Conservation (phyloP, 2,329 filamentous ascomycete genomes). For the Talaromyces albobiverticillius region DNA sequence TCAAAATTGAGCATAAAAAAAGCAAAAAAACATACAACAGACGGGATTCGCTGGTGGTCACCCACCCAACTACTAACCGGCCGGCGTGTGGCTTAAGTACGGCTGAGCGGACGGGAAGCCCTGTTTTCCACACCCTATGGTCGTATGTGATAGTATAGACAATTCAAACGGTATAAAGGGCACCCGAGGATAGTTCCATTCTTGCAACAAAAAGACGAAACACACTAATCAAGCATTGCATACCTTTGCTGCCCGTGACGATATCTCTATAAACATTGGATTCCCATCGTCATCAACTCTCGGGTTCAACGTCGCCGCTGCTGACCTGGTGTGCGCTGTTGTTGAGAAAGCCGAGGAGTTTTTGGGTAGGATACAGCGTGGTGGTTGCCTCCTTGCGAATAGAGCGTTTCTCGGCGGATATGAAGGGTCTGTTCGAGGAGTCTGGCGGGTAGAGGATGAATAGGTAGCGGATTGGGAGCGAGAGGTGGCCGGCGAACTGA, state of each 20-base stretch:
- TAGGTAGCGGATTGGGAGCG: conserved; percentile 18
- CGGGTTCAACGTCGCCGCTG: conserved; percentile 60
- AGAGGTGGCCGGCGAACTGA: conserved; percentile 6
- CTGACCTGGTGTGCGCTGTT: conserved; percentile 28
- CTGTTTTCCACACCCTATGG: conserved; percentile 46
- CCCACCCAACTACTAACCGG: conserved; percentile 47
- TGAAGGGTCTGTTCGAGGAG: not conserved
- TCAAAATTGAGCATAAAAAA: too few species aligned
- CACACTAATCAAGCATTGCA: conserved; percentile 18
- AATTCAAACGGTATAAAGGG: not conserved
- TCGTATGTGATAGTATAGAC: conserved; percentile 35
- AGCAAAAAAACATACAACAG: conserved; percentile 42
- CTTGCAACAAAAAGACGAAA: not conserved
- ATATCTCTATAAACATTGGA: conserved; percentile 80
- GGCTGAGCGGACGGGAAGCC: conserved; percentile 48
- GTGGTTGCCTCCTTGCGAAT: not conserved
- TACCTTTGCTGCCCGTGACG: conserved; percentile 76
- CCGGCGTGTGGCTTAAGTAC: conserved; percentile 47
- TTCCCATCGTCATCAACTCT: conserved; percentile 78
- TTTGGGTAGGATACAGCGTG: conserved; percentile 17
- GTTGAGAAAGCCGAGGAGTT: conserved; percentile 35
- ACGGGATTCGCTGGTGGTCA: conserved; percentile 47
- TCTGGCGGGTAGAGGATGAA: conserved; percentile 2
- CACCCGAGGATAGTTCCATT: not conserved
- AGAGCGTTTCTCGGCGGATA: not conserved